These are phyloP conservation scores for Epicoccum nigrum DNA, from an alignment of 2,329 filamentous ascomycete genomes.

Conservation along the genomic window DNA sequence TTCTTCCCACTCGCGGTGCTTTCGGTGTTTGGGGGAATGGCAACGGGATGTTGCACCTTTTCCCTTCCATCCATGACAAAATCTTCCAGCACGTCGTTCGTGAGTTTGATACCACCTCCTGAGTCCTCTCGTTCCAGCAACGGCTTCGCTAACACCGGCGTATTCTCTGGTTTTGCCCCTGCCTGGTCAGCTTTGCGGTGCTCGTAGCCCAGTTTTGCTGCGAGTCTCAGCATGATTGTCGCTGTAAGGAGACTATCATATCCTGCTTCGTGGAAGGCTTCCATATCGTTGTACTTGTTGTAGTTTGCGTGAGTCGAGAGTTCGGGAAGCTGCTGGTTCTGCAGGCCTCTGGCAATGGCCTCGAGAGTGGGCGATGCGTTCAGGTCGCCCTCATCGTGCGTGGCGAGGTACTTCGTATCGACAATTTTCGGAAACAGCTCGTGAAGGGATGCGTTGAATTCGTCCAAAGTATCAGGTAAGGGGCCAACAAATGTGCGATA, in stretches of 20 bases:
- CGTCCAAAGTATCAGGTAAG: constrained; percentile 60
- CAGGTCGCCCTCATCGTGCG: constrained; percentile 60
- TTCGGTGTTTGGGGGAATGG: constrained; percentile 12
- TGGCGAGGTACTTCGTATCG: constrained; percentile 69
- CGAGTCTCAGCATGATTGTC: constrained; percentile 62
- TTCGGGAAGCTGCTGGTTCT: constrained; percentile 49
- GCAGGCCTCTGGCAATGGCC: constrained; percentile 55
- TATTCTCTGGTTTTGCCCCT: not conserved
- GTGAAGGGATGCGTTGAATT: constrained; percentile 60
- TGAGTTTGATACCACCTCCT: constrained; percentile 11
- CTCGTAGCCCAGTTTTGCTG: constrained; percentile 56
- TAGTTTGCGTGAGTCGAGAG: constrained; percentile 43
- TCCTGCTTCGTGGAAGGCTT: constrained; percentile 64
- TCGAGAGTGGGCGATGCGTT: constrained; percentile 57
- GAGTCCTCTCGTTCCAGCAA: constrained; percentile 1
- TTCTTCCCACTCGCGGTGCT: constrained; percentile 8
- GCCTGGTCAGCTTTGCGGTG: not conserved
- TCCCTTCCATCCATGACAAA: constrained; percentile 25
- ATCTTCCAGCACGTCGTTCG: not conserved
- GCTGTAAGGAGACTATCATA: constrained; percentile 68
- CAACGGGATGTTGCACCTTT: constrained; percentile 21
- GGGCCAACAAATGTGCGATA: constrained; percentile 66
- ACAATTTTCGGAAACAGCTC: constrained; percentile 62
- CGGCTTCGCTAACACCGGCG: not conserved
- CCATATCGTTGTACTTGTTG: constrained; percentile 50